Base-by-base conservation (phyloP, 495 filamentous ascomycete species). In the Penicillium turbatum region DNA sequence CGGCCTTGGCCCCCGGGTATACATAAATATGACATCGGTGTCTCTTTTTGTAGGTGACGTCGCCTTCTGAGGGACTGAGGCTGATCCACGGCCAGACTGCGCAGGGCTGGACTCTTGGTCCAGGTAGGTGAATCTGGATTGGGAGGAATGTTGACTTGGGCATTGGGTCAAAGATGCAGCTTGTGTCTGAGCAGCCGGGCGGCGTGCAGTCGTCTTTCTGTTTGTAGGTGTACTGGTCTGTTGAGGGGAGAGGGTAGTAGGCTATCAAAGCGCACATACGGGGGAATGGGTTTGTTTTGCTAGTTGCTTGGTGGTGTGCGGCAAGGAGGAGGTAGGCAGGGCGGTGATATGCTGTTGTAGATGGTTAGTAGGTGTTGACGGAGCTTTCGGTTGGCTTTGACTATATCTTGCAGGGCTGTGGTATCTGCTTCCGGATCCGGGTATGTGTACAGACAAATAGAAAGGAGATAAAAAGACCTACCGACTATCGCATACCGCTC, bases 301-400 rank as follows among this genome's bases (percentile, higher is more conserved):
- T 70, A 17, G 54, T 27, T 5, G 76, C 73, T 48, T 77, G 73
- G 34, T 71, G 68, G 48, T 78, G 76, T 3, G 76, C 69, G n/a
- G 74, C 68, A 29, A 86, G 78, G 3, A 77, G 74, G 35, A 75
- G 71, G 32, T 76, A 68, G n/a, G 83, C 83, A 0, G 83, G 81
- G n/a, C 74, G 70, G 30, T 79, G 80, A 58, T 75, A 82, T 59
- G 79, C 79, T 81, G 48, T 1, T 13, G 6, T 31, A 19, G 48
- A 38, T 13, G 15, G 9, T 48, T 36, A 41, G 51, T n/a, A 13
- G 35, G 15, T 37, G n/a, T 37, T 16, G 5, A 37, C 35, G 15
- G n/a, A 16, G 11, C 6, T 16, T 10, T 15, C 5, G 41, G n/a
- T 29, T 11, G 41, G 15, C 3, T 12, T 43, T 5, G 16, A 8